phyloP scores from a whole-genome alignment of 2,329 filamentous ascomycete species.

The Colletotrichum musae region DNA sequence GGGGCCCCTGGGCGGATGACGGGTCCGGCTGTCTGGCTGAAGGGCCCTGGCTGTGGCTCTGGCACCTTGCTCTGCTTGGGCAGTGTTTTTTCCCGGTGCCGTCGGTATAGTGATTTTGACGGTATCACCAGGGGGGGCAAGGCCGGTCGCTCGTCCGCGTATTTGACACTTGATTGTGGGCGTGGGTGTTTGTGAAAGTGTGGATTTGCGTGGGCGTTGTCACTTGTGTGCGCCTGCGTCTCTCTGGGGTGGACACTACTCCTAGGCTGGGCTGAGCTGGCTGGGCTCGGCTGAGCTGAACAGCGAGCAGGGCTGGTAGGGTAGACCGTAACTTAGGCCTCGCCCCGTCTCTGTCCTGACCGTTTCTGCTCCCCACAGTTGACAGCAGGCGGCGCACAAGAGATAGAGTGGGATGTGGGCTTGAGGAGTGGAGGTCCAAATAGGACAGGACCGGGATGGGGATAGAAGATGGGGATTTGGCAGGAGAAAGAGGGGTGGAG shows the following conservation, averaged over 20 bases:
- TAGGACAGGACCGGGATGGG: constrained; percentile 36
- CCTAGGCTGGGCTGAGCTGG: constrained; percentile 23
- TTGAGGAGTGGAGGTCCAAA: constrained; percentile 39
- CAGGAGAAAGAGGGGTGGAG: constrained; percentile 20
- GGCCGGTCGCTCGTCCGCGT: constrained; percentile 16
- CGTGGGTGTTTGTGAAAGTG: constrained; percentile 21
- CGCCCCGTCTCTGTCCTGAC: constrained; percentile 22
- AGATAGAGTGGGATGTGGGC: constrained; percentile 41
- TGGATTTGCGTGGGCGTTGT: constrained; percentile 2
- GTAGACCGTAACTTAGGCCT: constrained; percentile 2
- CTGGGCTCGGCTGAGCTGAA: constrained; percentile 18
- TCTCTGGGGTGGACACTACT: constrained; percentile 6
- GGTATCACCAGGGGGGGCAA: neutral
- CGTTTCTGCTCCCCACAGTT: constrained; percentile 32
- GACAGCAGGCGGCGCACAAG: constrained; percentile 36
- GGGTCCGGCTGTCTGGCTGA: constrained; percentile 24
- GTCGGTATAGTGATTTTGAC: neutral
- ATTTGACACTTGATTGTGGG: constrained; percentile 14
- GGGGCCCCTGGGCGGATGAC: constrained; percentile 35
- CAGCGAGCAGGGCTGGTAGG: neutral
- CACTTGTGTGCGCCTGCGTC: constrained; percentile 1
- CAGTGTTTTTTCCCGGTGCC: constrained; percentile 2
- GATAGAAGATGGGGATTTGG: constrained; percentile 18
- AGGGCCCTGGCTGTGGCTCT: constrained; percentile 7
- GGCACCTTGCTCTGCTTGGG: neutral